A percentile compares a stretch with the other conserved stretches of the same genome.
Evolutionary conservation across 192 early-diverging fungal genomes (phyloP).

Genomic region (Coemansia sp.): DNA sequence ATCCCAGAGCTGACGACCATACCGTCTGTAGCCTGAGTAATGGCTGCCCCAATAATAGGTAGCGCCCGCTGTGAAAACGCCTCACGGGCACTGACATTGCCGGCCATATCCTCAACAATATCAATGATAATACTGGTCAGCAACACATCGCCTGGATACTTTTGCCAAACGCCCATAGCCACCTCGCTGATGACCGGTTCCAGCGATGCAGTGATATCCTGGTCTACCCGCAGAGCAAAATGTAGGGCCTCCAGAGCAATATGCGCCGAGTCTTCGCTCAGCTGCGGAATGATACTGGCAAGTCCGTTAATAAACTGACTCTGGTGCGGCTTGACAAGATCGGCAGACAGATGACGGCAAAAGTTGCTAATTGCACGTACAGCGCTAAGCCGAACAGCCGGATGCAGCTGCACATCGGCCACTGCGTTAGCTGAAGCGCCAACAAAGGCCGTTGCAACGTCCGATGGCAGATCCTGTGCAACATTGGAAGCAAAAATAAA

Average conservation of each 20-base stretch:
- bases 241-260: slow-evolving; percentile 53
- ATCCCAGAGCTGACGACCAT: slow-evolving; percentile 57
- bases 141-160: slow-evolving; percentile 75
- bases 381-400: slow-evolving; percentile 51
- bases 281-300: slow-evolving; percentile 38
- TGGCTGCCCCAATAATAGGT: slow-evolving; percentile 63
- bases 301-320: slow-evolving; percentile 40
- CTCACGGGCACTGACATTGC: slow-evolving; percentile 61
- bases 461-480: slow-evolving; percentile 65
- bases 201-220: slow-evolving; percentile 68
- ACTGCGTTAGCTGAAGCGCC: slow-evolving; percentile 74
- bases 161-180: slow-evolving; percentile 76
- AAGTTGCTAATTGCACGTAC: slow-evolving; percentile 51
- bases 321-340: slow-evolving; percentile 37
- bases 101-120: slow-evolving; percentile 73
- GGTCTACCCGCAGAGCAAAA: slow-evolving; percentile 59
- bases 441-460: slow-evolving; percentile 71
- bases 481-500: slow-evolving; percentile 86
- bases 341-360: slow-evolving; percentile 33
- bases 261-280: slow-evolving; percentile 54
- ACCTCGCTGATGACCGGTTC: slow-evolving; percentile 72
- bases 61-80: slow-evolving; percentile 73
- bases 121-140: slow-evolving; percentile 75
- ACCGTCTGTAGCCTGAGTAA: slow-evolving; percentile 54
- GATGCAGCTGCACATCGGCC: slow-evolving; percentile 35